Conservation (phyloP, 2,329 filamentous ascomycete genomes). For the Colletotrichum sp. region DNA sequence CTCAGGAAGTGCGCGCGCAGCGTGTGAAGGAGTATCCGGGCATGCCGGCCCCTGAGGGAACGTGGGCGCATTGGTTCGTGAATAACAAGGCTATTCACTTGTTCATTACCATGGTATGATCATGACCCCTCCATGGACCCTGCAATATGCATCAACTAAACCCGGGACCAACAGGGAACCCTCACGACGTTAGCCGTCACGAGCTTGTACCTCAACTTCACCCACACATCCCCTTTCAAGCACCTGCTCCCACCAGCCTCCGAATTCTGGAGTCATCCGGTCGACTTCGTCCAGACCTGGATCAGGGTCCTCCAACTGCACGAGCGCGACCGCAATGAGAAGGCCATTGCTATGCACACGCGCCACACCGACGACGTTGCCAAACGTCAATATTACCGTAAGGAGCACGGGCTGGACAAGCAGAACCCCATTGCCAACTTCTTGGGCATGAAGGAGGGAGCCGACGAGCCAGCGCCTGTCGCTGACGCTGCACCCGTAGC, state of each 20-base stretch:
- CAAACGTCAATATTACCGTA: slow-evolving; percentile 84
- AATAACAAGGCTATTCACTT: slow-evolving; percentile 78
- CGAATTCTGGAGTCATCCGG: slow-evolving; percentile 71
- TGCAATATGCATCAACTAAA: not conserved
- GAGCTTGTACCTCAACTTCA: slow-evolving; percentile 81
- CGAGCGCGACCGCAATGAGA: slow-evolving; percentile 69
- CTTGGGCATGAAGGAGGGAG: slow-evolving; percentile 38
- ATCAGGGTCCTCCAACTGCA: slow-evolving; percentile 78
- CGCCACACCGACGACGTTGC: slow-evolving; percentile 82
- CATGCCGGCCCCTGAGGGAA: slow-evolving; percentile 84
- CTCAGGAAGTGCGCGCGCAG: slow-evolving; percentile 69
- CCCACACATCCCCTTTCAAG: slow-evolving; percentile 75
- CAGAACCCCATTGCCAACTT: slow-evolving; percentile 57
- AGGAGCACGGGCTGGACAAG: slow-evolving; percentile 80
- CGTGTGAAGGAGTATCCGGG: slow-evolving; percentile 79
- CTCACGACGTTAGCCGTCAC: slow-evolving; percentile 71
- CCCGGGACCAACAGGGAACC: slow-evolving; percentile 55
- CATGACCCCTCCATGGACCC: not conserved
- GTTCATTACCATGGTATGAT: slow-evolving; percentile 79
- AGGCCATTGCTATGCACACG: slow-evolving; percentile 74
- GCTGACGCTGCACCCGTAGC: slow-evolving; percentile 22
- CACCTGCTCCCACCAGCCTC: slow-evolving; percentile 77
- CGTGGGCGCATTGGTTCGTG: slow-evolving; percentile 84
- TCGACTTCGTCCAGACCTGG: slow-evolving; percentile 68
- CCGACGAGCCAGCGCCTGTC: slow-evolving; percentile 36